Conservation (phyloP, 129 eudicot species). For the Lonicera japonica region DNA sequence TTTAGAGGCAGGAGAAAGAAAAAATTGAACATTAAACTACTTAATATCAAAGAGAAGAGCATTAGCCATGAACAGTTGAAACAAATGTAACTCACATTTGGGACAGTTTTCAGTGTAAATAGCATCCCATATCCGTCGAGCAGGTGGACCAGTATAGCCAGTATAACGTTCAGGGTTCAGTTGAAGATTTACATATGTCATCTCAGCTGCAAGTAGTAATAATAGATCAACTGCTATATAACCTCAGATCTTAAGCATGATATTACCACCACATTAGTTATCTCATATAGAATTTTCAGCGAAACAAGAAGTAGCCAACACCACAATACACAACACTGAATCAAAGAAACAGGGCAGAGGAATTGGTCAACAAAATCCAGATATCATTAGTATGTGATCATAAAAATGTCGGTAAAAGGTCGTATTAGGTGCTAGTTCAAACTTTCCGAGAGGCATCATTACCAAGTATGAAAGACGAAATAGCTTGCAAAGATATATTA, state of each 20-base stretch:
- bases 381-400: not conserved
- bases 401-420: not conserved
- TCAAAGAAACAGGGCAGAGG: not conserved
- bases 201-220: constrained; percentile 27
- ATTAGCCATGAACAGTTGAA: not conserved
- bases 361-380: not conserved
- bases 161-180: constrained; percentile 53
- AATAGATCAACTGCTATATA: not conserved
- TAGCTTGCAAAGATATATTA: not conserved
- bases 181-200: constrained; percentile 52
- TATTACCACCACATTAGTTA: not conserved
- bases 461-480: not conserved
- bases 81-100: constrained; percentile 27
- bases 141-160: constrained; percentile 48
- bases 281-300: not conserved
- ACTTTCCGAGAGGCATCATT: not conserved
- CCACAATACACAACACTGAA: not conserved
- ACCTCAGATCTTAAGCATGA: not conserved
- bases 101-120: constrained; percentile 41
- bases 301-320: not conserved
- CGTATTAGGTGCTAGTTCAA: not conserved
- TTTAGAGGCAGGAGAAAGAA: not conserved
- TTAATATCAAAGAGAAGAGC: not conserved
- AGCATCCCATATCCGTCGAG: constrained; percentile 55
- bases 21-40: too few relatives aligned